phyloP scores from a whole-genome alignment of 169 alveolate genomes.

The Cryptosporidium viatorum region DNA sequence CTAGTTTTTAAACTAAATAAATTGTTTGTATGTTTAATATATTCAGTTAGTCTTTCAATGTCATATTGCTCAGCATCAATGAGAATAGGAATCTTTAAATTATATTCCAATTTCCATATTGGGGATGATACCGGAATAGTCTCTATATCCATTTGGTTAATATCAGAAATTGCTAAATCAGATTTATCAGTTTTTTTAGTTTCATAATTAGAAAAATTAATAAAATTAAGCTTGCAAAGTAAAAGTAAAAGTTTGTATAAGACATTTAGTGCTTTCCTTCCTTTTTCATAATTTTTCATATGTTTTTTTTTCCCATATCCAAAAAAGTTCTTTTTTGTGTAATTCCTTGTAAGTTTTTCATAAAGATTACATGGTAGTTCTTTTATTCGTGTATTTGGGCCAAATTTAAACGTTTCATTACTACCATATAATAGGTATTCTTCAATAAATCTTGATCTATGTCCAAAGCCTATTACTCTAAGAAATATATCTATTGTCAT shows the following conservation, averaged over 20 bases:
- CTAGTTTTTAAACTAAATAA: background rate
- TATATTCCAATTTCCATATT: slow-evolving; percentile 14
- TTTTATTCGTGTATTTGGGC: slow-evolving; percentile 15
- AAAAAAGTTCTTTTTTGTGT: slow-evolving; percentile 4
- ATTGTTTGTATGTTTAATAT: slow-evolving; percentile 3
- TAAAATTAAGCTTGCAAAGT: slow-evolving; percentile 24
- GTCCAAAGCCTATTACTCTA: slow-evolving; percentile 68
- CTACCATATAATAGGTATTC: slow-evolving; percentile 45
- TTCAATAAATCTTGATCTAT: slow-evolving; percentile 59
- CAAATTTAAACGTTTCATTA: background rate
- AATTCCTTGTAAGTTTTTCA: slow-evolving; percentile 49
- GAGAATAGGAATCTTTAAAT: slow-evolving; percentile 13
- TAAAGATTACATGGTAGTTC: slow-evolving; percentile 46
- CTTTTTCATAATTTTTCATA: background rate
- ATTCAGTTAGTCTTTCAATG: slow-evolving; percentile 3
- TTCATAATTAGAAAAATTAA: background rate
- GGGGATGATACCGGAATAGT: slow-evolving; percentile 13
- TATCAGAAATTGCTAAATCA: background rate
- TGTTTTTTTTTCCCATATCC: background rate
- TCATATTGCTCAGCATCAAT: background rate
- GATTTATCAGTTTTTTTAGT: background rate
- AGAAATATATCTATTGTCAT: slow-evolving; percentile 50
- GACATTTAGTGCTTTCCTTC: slow-evolving; percentile 40
- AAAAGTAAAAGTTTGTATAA: slow-evolving; percentile 5
- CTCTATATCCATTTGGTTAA: background rate